These are phyloP conservation scores for Microstroma glucosiphilum DNA, from an alignment of 1,284 basidiomycete species.

Conservation along the genomic window DNA sequence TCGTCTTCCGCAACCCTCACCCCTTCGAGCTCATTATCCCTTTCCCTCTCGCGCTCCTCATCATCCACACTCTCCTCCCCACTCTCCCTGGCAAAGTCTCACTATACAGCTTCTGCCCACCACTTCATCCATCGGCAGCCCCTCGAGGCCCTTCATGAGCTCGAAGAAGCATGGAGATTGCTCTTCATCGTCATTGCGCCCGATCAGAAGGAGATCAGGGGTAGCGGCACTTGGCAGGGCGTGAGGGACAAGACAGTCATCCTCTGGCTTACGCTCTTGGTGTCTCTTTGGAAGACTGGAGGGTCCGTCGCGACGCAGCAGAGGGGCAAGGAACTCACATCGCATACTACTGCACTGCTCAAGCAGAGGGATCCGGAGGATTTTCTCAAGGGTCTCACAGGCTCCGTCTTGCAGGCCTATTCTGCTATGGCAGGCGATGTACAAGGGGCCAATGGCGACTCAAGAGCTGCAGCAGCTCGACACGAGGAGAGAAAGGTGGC, in stretches of 20 bases:
- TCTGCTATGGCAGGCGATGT: neutral
- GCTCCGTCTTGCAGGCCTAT: neutral
- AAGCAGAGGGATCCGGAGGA: neutral
- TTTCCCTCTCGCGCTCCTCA: neutral
- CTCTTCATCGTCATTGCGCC: neutral
- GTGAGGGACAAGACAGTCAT: constrained; percentile 3
- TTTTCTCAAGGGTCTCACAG: neutral
- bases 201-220: neutral
- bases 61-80: neutral
- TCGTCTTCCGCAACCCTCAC: neutral
- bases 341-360: neutral
- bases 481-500: neutral
- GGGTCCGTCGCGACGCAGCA: neutral
- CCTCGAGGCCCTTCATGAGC: neutral
- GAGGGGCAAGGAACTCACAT: neutral
- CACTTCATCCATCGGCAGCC: neutral
- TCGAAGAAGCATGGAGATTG: neutral
- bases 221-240: neutral
- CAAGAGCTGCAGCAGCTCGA: neutral
- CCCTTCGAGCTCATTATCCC: neutral
- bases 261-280: constrained; percentile 1
- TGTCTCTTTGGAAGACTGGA: neutral
- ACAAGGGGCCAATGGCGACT: neutral
- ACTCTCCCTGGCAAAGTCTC: neutral
- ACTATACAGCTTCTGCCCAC: neutral